Percentiles rank a stretch among this genome's conserved stretches.
Conservation (phyloP, 352 stramenopile genomes). For the Phytophthora megakarya region DNA sequence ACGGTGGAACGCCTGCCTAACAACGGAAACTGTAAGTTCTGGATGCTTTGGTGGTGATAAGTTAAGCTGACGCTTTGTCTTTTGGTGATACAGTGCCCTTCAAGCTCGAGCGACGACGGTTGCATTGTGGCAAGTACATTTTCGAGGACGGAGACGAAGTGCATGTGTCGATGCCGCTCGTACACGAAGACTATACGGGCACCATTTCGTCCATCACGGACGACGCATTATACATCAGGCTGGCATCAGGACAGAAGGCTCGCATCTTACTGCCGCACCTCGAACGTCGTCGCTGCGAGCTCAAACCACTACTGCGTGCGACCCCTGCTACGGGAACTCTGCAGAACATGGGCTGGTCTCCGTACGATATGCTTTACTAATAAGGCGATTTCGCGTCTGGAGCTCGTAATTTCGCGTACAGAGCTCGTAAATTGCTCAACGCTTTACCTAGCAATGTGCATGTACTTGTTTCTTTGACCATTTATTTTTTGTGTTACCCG, state of each 20-base stretch:
- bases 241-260: constrained; percentile 66
- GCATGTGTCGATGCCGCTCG: constrained; percentile 60
- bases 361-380: constrained; percentile 68
- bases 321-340: constrained; percentile 48
- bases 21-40: constrained; percentile 38
- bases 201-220: constrained; percentile 75
- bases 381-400: constrained; percentile 1
- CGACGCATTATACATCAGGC: constrained; percentile 74
- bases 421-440: constrained; percentile 9
- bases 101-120: constrained; percentile 53
- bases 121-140: constrained; percentile 73
- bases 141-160: constrained; percentile 87
- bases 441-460: constrained; percentile 26
- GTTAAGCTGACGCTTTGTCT: constrained; percentile 8
- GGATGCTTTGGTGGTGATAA: neutral
- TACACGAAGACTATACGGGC: constrained; percentile 78
- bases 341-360: constrained; percentile 61
- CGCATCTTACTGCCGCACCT: constrained; percentile 64
- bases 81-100: constrained; percentile 44
- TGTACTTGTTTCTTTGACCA: constrained; percentile 22
- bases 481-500: constrained; percentile 27
- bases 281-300: constrained; percentile 60
- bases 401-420: constrained; percentile 8
- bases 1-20: constrained; percentile 34
- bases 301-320: constrained; percentile 68